Conservation (phyloP, 192 early-diverging fungal genomes). For the Coemansia sp. region DNA sequence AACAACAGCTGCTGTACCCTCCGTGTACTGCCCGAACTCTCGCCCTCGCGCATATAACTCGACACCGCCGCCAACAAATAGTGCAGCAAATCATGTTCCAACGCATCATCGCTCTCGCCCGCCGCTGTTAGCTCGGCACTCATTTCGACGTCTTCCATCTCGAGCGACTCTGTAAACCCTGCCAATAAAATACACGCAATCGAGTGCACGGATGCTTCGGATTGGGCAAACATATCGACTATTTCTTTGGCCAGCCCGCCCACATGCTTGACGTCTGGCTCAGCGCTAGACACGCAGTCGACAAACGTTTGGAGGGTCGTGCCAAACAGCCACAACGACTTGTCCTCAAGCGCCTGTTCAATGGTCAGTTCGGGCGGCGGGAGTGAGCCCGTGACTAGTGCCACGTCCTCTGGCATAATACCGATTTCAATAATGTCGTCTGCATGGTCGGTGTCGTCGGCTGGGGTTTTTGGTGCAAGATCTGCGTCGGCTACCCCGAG, state of each 20-base stretch:
- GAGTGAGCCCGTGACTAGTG: not conserved
- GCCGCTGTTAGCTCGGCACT: slow-evolving; percentile 31
- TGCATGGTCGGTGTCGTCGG: not conserved
- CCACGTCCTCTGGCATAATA: slow-evolving; percentile 3
- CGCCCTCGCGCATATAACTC: slow-evolving; percentile 1
- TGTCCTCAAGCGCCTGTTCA: slow-evolving; percentile 35
- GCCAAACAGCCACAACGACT: slow-evolving; percentile 60
- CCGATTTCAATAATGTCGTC: not conserved
- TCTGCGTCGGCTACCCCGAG: not conserved
- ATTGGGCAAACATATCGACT: slow-evolving; percentile 49
- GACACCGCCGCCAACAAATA: slow-evolving; percentile 7
- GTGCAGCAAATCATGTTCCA: slow-evolving; percentile 36
- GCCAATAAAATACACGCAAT: slow-evolving; percentile 48
- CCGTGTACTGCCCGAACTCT: not conserved
- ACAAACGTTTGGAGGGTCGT: slow-evolving; percentile 28
- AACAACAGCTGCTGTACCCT: slow-evolving; percentile 24
- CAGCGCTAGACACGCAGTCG: not conserved
- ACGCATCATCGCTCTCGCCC: slow-evolving; percentile 14
- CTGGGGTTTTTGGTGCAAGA: not conserved
- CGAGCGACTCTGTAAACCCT: slow-evolving; percentile 25
- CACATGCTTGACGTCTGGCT: slow-evolving; percentile 14
- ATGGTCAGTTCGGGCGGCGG: slow-evolving; percentile 3
- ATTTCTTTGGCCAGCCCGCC: slow-evolving; percentile 31
- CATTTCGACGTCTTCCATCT: slow-evolving; percentile 54
- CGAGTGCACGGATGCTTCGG: slow-evolving; percentile 45